Conservation (phyloP, 2,329 filamentous ascomycete genomes). For the Fusarium protoensiforme region DNA sequence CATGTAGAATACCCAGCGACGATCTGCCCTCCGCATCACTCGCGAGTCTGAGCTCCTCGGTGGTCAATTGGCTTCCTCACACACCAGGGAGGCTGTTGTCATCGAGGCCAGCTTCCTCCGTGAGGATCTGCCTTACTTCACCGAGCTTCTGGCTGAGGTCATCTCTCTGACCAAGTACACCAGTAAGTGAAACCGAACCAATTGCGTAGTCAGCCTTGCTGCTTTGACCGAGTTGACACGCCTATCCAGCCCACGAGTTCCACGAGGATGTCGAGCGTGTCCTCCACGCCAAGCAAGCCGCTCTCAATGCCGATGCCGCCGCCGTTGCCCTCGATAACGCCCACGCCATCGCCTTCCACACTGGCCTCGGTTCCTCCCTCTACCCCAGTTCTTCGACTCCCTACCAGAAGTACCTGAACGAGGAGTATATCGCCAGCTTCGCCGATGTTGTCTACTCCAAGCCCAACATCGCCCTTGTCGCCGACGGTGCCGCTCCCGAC, state of each 20-base stretch:
- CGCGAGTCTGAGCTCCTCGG: conserved; percentile 96
- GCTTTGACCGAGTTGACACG: conserved; percentile 20
- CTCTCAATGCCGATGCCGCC: conserved; percentile 69
- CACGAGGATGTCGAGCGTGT: conserved; percentile 85
- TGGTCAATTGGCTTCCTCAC: conserved; percentile 86
- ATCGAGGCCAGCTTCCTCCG: conserved; percentile 95
- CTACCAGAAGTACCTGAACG: conserved; percentile 82
- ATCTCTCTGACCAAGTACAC: conserved; percentile 88
- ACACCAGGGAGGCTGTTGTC: conserved; percentile 93
- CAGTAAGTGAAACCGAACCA: conserved; percentile 59
- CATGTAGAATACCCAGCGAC: conserved; percentile 81
- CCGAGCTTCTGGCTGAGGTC: conserved; percentile 94
- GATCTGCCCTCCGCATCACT: conserved; percentile 91
- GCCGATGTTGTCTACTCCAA: conserved; percentile 85
- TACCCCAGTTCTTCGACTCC: conserved; percentile 78
- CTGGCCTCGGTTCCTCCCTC: conserved; percentile 84
- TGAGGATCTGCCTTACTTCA: conserved; percentile 96
- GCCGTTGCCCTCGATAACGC: conserved; percentile 85
- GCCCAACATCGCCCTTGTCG: conserved; percentile 90
- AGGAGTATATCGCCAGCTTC: conserved; percentile 79
- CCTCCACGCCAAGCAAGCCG: conserved; percentile 82
- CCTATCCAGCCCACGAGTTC: conserved; percentile 80
- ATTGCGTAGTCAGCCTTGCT: conserved; percentile 6
- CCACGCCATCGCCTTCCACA: conserved; percentile 91
- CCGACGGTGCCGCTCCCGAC: conserved; percentile 82